Base-by-base conservation (phyloP, 78 protist species). In the Tieghemostelium lacteum region DNA sequence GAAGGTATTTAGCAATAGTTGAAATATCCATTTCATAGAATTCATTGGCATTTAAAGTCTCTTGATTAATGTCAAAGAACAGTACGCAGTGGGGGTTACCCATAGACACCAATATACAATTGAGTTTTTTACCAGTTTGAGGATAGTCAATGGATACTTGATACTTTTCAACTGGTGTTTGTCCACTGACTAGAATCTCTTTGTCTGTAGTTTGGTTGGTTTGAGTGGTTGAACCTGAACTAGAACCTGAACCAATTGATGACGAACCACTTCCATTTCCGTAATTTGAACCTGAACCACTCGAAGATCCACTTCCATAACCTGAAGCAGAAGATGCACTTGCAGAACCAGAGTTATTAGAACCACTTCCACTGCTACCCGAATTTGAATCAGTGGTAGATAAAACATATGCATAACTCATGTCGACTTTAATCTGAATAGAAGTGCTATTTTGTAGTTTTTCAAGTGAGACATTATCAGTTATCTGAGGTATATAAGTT, bases 31-130 rank as follows among this genome's bases (percentile, higher is more conserved):
- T 49, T 0, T 20, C 26, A n/a, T n/a, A n/a, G n/a, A n/a, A n/a
- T n/a, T n/a, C n/a, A n/a, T n/a, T n/a, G n/a, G n/a, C n/a, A n/a
- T 26, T 16, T 50, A 70, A 31, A 70, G 17, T 20, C 29, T 61
- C 72, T 4, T 42, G 34, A 67, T 83, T 76, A 22, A 40, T 63
- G 17, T 87, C 78, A 3, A 92, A 19, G 28, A 86, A 72, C 12
- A 87, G 16, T 4, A 92, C 92, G 33, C 88, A 74, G 50, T 92
- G 95, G 6, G 95, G 92, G 72, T 92, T 92, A 31, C 95, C 95
- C 95, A 92, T 92, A 20, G 80, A 66, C 0, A 92, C 95, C 28
- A 74, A 45, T n/a, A 75, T 63, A 73, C 74, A 60, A 26, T 65
- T 40, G 10, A 74, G 20, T 50, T 33, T 20, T 16, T 26, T 57